Evolutionary conservation across 306 rosid genomes (phyloP).

Genomic region (Potentilla sterilis): DNA sequence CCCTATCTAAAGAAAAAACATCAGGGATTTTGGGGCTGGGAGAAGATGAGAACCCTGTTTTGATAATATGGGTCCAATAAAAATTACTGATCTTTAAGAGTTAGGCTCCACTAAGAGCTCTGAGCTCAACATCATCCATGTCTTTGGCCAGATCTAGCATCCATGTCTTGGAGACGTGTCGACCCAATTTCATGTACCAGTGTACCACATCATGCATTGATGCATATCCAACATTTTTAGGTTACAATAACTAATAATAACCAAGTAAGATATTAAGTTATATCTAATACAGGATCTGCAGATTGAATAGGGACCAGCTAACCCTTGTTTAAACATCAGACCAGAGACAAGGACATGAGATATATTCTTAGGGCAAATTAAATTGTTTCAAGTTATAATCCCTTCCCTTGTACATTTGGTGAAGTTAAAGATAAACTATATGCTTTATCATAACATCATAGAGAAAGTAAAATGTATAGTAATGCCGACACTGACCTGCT

Average conservation of each 20-base stretch:
- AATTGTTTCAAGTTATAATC: not conserved
- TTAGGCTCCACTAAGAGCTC: conserved; percentile 1
- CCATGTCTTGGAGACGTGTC: not conserved
- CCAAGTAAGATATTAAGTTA: not conserved
- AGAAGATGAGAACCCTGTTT: not conserved
- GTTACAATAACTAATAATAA: not conserved
- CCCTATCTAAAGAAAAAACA: not conserved
- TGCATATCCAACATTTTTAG: not conserved
- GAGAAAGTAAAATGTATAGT: not conserved
- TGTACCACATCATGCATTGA: not conserved
- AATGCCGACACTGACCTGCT: not conserved
- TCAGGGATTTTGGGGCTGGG: not conserved
- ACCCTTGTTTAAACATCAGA: not conserved
- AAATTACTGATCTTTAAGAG: conserved; percentile 5
- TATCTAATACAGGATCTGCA: not conserved
- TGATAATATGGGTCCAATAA: not conserved
- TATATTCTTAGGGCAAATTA: not conserved
- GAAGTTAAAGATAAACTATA: not conserved
- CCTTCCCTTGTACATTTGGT: not conserved
- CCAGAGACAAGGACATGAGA: not conserved
- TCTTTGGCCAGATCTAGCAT: not conserved
- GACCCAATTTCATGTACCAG: not conserved
- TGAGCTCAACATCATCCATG: not conserved
- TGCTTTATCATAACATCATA: not conserved
- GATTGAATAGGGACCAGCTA: not conserved